Percentiles rank a stretch among this genome's conserved stretches.
Conservation (phyloP, 1,284 basidiomycete species). For the Puccinia coronata region DNA sequence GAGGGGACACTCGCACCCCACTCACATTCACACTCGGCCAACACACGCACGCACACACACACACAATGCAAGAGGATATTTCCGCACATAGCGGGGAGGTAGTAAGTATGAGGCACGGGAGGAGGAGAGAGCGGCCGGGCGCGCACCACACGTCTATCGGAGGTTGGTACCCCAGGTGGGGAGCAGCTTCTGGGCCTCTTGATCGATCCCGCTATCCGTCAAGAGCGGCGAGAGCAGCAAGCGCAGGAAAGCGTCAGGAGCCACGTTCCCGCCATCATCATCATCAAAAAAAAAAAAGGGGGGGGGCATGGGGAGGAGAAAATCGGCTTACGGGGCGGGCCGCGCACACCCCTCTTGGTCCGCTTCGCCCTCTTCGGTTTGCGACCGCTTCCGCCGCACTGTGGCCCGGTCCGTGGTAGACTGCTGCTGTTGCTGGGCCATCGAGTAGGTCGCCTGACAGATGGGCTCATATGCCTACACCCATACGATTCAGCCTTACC, state of each 20-base stretch:
- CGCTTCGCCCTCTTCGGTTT: constrained; percentile 32
- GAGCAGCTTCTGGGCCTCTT: constrained; percentile 20
- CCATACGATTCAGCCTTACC: not conserved
- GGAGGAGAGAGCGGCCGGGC: no score
- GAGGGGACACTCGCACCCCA: no score
- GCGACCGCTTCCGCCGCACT: constrained; percentile 28
- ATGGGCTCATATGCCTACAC: constrained; percentile 83
- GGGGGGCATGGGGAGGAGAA: not conserved
- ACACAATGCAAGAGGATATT: no score
- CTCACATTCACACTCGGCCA: no score
- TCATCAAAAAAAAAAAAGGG: not conserved
- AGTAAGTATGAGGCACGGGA: no score
- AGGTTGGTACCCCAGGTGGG: constrained; percentile 33
- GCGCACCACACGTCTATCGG: no score
- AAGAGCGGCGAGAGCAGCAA: not conserved
- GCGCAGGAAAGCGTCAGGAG: not conserved
- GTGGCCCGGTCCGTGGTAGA: not conserved
- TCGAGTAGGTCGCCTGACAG: constrained; percentile 71
- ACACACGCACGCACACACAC: no score
- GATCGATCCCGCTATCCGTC: constrained; percentile 32
- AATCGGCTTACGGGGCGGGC: constrained; percentile 9
- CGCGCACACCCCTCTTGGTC: not conserved
- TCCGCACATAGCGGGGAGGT: no score
- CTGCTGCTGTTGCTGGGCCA: constrained; percentile 54
- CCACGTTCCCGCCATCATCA: no score